Conservation (phyloP, 1,139 yeast genomes). For the Kodamaea fungicola region DNA sequence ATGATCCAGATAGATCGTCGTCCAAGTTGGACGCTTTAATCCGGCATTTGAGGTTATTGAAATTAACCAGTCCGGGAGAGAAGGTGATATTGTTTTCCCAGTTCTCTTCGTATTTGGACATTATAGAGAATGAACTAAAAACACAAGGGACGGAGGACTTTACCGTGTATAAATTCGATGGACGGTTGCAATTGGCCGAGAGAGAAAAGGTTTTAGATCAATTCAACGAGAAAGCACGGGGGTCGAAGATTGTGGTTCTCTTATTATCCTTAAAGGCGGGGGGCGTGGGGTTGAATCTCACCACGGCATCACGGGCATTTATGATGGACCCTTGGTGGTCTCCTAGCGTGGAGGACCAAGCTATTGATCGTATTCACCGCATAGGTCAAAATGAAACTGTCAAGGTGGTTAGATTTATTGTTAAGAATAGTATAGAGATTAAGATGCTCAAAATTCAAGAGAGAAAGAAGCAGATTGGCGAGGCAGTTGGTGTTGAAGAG, state of each 20-base stretch:
- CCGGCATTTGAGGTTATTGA: constrained; percentile 51
- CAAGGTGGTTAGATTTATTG: constrained; percentile 73
- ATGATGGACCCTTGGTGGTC: constrained; percentile 99
- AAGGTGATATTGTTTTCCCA: constrained; percentile 90
- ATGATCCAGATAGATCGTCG: constrained; percentile 54
- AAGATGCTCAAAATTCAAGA: constrained; percentile 88
- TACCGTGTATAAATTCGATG: constrained; percentile 69
- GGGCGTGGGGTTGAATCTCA: constrained; percentile 89
- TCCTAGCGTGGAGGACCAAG: constrained; percentile 90
- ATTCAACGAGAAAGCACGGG: constrained; percentile 38
- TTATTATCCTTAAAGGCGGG: constrained; percentile 87
- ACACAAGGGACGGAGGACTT: constrained; percentile 43
- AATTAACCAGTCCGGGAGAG: constrained; percentile 56
- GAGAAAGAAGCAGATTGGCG: constrained; percentile 79
- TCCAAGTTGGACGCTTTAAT: constrained; percentile 75
- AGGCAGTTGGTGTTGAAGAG: constrained; percentile 77
- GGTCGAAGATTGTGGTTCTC: constrained; percentile 47
- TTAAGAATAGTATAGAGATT: constrained; percentile 84
- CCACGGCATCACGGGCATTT: constrained; percentile 81
- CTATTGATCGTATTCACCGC: constrained; percentile 89
- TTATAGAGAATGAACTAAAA: constrained; percentile 62
- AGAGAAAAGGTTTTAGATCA: constrained; percentile 58
- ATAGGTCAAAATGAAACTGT: constrained; percentile 81
- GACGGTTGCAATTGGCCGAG: constrained; percentile 66
- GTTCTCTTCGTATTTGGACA: constrained; percentile 78